Conservation (phyloP, 495 filamentous ascomycete genomes). For the Aspergillus kassunensis region DNA sequence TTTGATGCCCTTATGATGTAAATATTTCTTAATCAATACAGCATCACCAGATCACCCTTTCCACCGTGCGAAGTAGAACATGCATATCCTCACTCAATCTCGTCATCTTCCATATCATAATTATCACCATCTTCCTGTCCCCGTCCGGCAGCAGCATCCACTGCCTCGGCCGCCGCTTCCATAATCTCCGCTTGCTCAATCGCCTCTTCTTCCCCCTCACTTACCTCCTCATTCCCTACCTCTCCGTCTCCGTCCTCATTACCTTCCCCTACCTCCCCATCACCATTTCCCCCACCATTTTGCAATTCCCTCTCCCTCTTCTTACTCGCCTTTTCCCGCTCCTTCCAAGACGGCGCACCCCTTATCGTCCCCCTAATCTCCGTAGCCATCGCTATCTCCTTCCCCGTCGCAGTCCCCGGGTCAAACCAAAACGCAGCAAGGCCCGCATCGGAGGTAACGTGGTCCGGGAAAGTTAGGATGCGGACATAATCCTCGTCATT, state of each 20-base stretch:
- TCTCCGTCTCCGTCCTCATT: conserved; percentile 15
- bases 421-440: conserved; percentile 31
- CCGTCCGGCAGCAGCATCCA: conserved; percentile 19
- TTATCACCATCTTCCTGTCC: conserved; percentile 14
- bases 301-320: conserved; percentile 21
- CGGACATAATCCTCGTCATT: conserved; percentile 49
- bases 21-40: conserved; percentile 14
- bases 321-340: conserved; percentile 15
- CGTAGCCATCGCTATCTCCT: conserved; percentile 34
- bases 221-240: conserved; percentile 24
- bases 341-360: conserved; percentile 33
- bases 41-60: not conserved
- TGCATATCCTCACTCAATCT: conserved; percentile 11
- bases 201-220: conserved; percentile 33
- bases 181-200: conserved; percentile 14
- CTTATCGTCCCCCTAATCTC: conserved; percentile 39
- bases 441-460: conserved; percentile 26
- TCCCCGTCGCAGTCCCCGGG: conserved; percentile 17
- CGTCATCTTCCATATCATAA: conserved; percentile 20
- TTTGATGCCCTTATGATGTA: conserved; percentile 20
- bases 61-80: not conserved
- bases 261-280: conserved; percentile 6
- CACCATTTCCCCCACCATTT: too few species aligned
- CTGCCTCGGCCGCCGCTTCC: conserved; percentile 15
- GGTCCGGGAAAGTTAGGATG: conserved; percentile 44